phyloP scores from a whole-genome alignment of 2,329 filamentous ascomycete genomes.

The Sarocladium oryzae region DNA sequence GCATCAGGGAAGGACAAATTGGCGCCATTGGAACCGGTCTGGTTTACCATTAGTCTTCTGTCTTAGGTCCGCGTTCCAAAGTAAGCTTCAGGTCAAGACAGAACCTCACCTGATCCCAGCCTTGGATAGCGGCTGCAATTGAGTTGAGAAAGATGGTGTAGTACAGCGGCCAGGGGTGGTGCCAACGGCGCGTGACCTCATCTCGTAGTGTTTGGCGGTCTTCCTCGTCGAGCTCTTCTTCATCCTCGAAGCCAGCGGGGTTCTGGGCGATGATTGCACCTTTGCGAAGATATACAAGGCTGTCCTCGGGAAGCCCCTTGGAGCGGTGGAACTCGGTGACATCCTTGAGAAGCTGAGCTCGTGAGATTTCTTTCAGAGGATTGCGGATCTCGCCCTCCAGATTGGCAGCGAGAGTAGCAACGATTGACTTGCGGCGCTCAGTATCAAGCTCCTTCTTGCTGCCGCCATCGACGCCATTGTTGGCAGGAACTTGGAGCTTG shows the following conservation, averaged over 20 bases:
- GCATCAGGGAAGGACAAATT: slow-evolving; percentile 38
- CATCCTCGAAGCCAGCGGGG: slow-evolving; percentile 39
- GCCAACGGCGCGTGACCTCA: slow-evolving; percentile 44
- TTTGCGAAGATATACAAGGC: slow-evolving; percentile 30
- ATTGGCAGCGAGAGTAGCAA: slow-evolving; percentile 14
- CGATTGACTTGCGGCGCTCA: slow-evolving; percentile 6
- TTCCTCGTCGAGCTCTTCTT: slow-evolving; percentile 36
- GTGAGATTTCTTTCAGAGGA: slow-evolving; percentile 42
- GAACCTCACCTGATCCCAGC: slow-evolving; percentile 32
- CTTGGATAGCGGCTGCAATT: slow-evolving; percentile 47
- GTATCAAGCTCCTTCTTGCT: slow-evolving; percentile 9
- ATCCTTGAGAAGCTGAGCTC: slow-evolving; percentile 43
- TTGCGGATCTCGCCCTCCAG: slow-evolving; percentile 34
- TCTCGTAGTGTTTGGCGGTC: slow-evolving; percentile 34
- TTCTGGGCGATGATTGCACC: slow-evolving; percentile 19
- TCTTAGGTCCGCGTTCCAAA: neutral
- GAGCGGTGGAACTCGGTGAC: slow-evolving; percentile 47
- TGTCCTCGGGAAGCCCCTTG: slow-evolving; percentile 38
- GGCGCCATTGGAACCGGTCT: slow-evolving; percentile 41
- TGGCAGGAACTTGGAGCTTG: neutral
- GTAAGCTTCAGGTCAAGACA: neutral
- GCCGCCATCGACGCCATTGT: slow-evolving; percentile 7
- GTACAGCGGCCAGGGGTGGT: slow-evolving; percentile 30
- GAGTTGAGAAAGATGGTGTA: slow-evolving; percentile 45
- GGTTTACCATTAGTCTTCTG: neutral